Percentiles rank a stretch among this genome's conserved stretches.
These are phyloP conservation scores for Durio zibethinus DNA, from an alignment of 345 rosid species.

Conservation along the genomic window DNA sequence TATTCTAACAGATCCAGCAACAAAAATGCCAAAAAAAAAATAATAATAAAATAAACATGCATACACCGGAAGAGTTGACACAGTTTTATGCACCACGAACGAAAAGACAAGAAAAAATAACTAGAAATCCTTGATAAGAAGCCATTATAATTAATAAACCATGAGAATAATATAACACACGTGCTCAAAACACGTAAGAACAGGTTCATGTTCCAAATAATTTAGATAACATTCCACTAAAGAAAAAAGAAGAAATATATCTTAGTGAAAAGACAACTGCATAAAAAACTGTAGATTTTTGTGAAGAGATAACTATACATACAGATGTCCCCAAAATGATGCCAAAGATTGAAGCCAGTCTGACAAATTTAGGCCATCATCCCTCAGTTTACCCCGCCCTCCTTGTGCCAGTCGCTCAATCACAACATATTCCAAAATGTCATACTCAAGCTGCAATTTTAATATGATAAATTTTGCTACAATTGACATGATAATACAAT, in stretches of 20 bases:
- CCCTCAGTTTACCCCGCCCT: constrained; percentile 96
- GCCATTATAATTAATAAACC: background rate
- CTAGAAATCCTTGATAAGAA: background rate
- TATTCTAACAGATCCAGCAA: background rate
- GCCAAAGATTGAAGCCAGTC: constrained; percentile 99
- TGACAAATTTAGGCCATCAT: constrained; percentile 95
- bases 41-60: background rate
- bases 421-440: constrained; percentile 94
- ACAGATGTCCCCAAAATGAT: constrained; percentile 99
- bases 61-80: background rate
- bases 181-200: background rate
- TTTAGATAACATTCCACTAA: background rate
- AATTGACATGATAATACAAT: background rate
- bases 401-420: constrained; percentile 92
- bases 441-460: constrained; percentile 82
- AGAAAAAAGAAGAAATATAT: background rate
- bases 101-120: background rate
- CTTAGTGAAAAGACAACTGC: background rate
- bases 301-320: constrained; percentile 45
- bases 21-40: no score
- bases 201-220: background rate
- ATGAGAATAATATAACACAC: background rate
- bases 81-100: background rate
- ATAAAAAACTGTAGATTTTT: constrained; percentile 9
- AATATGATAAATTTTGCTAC: background rate